phyloP scores from a whole-genome alignment of 768 basidiomycete genomes.

The Tulasnella sp. region DNA sequence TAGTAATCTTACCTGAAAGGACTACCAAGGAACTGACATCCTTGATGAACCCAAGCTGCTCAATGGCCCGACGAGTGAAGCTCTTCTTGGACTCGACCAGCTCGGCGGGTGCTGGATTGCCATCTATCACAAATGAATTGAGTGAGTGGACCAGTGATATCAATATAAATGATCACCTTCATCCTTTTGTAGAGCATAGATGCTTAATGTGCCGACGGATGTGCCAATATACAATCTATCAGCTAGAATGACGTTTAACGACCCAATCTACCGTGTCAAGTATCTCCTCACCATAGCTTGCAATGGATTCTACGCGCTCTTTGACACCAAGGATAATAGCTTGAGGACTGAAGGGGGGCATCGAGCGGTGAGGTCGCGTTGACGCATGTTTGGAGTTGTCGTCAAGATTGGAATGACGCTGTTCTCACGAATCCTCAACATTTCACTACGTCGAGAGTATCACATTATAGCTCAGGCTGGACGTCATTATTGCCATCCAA shows the following conservation, averaged over 20 bases:
- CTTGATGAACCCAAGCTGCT: conserved; percentile 75
- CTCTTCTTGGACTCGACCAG: conserved; percentile 54
- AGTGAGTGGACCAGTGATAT: not conserved
- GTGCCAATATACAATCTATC: conserved; percentile 53
- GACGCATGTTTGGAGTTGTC: too few relatives aligned
- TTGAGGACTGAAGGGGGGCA: conserved; percentile 27
- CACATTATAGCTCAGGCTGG: too few relatives aligned
- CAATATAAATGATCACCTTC: conserved; percentile 23
- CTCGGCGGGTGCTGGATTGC: conserved; percentile 27
- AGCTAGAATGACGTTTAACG: conserved; percentile 25
- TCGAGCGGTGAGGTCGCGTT: conserved; percentile 12
- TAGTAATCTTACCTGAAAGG: conserved; percentile 51
- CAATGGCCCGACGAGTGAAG: conserved; percentile 57
- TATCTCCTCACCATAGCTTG: conserved; percentile 11
- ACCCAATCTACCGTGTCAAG: not conserved
- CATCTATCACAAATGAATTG: conserved; percentile 20
- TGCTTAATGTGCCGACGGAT: conserved; percentile 39
- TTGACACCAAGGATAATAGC: conserved; percentile 26
- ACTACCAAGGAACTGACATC: conserved; percentile 77
- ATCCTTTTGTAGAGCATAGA: conserved; percentile 36
- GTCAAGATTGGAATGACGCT: conserved; percentile 14
- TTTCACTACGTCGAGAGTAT: too few relatives aligned
- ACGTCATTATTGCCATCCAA: too few relatives aligned
- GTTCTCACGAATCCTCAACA: too few relatives aligned
- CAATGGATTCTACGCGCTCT: conserved; percentile 28